Base-by-base conservation (phyloP, 257 asterid genomes). In the Solanum dulcamara region DNA sequence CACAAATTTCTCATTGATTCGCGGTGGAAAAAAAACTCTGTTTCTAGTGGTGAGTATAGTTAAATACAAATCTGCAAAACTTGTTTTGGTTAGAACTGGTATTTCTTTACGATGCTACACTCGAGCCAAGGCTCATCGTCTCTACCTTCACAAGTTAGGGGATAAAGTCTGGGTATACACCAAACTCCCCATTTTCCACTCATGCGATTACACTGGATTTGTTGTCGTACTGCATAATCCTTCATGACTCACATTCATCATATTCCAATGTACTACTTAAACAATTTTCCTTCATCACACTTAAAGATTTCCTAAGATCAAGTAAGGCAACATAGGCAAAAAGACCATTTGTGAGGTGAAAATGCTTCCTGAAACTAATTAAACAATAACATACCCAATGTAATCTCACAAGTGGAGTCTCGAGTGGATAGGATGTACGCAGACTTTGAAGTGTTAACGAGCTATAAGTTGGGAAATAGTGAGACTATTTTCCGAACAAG, bases 381-480 rank as follows among this genome's bases (percentile, higher is more conserved):
- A n/a, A n/a, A n/a, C n/a, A n/a, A n/a, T n/a, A n/a, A n/a, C n/a
- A n/a, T n/a, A 44, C 50, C 9, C 10, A 40, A 10, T 40, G 44
- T 40, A 40, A 40, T 40, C 0, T 40, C 44, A 40, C 44, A 40
- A 40, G 10, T 40, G 60, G 11, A 51, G 0, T 37, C 9, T 37
- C 0, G 24, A 20, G 60, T 6, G 9, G 42, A 2, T 37, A 51
- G 20, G 24, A 51, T 51, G 60, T 51, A 51, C 10, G 10, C 10
- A 51, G 2, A 51, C 55, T 24, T 35, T 77, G 30, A 55, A 85
- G 24, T 26, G 70, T 88, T 44, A 88, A 37, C 91, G 85, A 6
- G 88, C 85, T 17, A 81, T 40, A 68, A 81, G 80, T 64, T 88
- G 83, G 5, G 88, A 86, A 18, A 62, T 82, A 4, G 89, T 85